Evolutionary conservation across 805 yeast species (phyloP).

Genomic region (Peterozyma xylosa): DNA sequence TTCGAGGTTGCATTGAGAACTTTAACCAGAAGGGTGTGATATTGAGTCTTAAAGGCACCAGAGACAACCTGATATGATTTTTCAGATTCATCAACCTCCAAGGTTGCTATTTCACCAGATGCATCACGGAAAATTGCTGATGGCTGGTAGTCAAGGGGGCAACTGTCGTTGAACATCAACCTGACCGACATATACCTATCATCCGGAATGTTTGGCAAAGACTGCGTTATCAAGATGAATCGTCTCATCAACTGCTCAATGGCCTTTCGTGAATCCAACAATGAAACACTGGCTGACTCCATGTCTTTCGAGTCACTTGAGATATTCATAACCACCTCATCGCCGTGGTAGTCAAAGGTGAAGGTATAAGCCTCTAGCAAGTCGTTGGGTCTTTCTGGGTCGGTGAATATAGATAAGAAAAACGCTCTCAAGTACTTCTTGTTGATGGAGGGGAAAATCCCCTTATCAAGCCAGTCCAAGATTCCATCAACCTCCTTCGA

Average conservation of each 20-base stretch:
- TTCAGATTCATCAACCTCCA: conserved; percentile 17
- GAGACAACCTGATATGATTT: conserved; percentile 14
- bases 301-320: background rate
- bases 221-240: conserved; percentile 46
- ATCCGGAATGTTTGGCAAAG: conserved; percentile 41
- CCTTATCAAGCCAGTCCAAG: conserved; percentile 46
- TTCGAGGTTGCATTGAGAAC: conserved; percentile 24
- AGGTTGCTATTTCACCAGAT: conserved; percentile 23
- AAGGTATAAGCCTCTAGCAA: conserved; percentile 46
- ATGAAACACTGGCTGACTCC: conserved; percentile 9
- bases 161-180: conserved; percentile 37
- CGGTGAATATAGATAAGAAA: conserved; percentile 36
- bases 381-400: conserved; percentile 31
- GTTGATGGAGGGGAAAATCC: conserved; percentile 37
- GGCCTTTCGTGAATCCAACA: conserved; percentile 31
- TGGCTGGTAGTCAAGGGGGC: conserved; percentile 44
- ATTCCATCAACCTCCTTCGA: conserved; percentile 39
- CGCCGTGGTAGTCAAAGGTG: conserved; percentile 31
- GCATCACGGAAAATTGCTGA: conserved; percentile 35
- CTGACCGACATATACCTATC: conserved; percentile 40
- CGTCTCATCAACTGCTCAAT: conserved; percentile 42
- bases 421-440: conserved; percentile 34
- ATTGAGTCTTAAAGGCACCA: conserved; percentile 16
- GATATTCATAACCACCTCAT: conserved; percentile 10
- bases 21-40: conserved; percentile 14